Evolutionary conservation across 768 basidiomycete species (phyloP), one percentile per base, ranked within the genome.

Genomic region (Suillus decipiens): DNA sequence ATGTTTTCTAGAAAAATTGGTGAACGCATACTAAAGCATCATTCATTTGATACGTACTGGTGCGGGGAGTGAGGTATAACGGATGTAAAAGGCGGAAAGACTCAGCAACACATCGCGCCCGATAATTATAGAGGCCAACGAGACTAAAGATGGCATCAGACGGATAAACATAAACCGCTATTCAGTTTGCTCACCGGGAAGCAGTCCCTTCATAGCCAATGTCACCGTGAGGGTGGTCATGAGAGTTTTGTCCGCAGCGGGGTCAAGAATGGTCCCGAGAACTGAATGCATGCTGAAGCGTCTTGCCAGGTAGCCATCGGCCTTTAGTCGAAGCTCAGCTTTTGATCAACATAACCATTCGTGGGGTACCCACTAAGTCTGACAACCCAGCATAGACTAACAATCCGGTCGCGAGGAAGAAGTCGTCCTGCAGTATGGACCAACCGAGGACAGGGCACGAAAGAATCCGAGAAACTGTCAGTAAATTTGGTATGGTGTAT

Each of bases 251-350:
- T 99, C 97, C 2, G 97, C 97, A 0, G 96, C 94, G 14, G 97
- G 97, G 74, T 99, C 97, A 14, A 99, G 83, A 62, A 99, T 95
- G 10, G 93, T 92, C 22, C 97, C 97, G 22, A 99, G 81, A n/a
- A 99, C 95, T 14, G 93, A 87, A 59, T 84, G 84, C 90, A 93
- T 93, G 33, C 90, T 88, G 79, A 83, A 98, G 61, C 84, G 83
- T 67, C 97, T 82, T 1, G 97, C 97, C 63, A 99, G 76, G 72
- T 80, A 98, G 0, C 97, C 97, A 70, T 99, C 97, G 61, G 89
- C 84, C 96, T 99, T 75, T 53, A 53, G 61, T 56, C 28, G 41
- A 31, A 57, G 39, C 56, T 57, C 45, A 42, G 48, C 50, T 34
- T 33, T 37, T 54, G 57, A 36, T 48, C 63, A 39, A 66, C 62